A percentile compares a stretch with the other conserved stretches of the same genome.
These are phyloP conservation scores for Colletotrichum tropicicola DNA, from an alignment of 2,329 filamentous ascomycete species.

Conservation along the genomic window DNA sequence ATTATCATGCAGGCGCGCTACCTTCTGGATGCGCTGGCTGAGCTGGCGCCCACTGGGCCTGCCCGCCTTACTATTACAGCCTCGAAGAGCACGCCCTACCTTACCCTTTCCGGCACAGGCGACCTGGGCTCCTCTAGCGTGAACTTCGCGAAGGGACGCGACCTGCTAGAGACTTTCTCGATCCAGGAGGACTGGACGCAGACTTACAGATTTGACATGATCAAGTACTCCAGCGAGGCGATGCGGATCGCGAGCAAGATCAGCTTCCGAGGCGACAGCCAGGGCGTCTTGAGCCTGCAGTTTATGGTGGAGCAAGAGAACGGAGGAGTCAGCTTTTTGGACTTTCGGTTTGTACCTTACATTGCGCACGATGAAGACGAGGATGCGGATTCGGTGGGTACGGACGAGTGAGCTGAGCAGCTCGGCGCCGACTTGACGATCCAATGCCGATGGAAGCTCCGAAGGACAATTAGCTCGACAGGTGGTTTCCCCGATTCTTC, in stretches of 20 bases:
- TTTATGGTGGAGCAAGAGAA: constrained; percentile 93
- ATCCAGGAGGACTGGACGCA: constrained; percentile 70
- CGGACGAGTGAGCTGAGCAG: constrained; percentile 32
- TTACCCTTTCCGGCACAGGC: constrained; percentile 75
- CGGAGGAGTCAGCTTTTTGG: constrained; percentile 75
- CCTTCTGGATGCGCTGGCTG: constrained; percentile 76
- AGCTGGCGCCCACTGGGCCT: constrained; percentile 77
- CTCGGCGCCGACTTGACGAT: not conserved
- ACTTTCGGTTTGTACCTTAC: constrained; percentile 84
- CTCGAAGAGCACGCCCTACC: constrained; percentile 71
- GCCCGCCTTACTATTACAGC: constrained; percentile 75
- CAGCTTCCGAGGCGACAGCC: constrained; percentile 85
- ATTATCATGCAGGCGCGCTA: constrained; percentile 89
- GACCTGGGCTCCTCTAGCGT: constrained; percentile 71
- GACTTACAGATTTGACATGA: constrained; percentile 85
- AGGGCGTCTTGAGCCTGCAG: constrained; percentile 92
- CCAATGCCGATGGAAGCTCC: not conserved
- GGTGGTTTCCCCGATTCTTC: not conserved
- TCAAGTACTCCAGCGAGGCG: constrained; percentile 88
- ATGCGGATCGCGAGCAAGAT: constrained; percentile 95
- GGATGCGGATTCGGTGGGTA: constrained; percentile 49
- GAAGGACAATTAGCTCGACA: not conserved
- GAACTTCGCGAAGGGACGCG: constrained; percentile 70
- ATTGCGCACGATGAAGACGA: constrained; percentile 67
- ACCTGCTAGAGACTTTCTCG: constrained; percentile 79